Evolutionary conservation across 257 asterid species (phyloP), one percentile per base, ranked within the genome.

Genomic region (Primulina tabacum): DNA sequence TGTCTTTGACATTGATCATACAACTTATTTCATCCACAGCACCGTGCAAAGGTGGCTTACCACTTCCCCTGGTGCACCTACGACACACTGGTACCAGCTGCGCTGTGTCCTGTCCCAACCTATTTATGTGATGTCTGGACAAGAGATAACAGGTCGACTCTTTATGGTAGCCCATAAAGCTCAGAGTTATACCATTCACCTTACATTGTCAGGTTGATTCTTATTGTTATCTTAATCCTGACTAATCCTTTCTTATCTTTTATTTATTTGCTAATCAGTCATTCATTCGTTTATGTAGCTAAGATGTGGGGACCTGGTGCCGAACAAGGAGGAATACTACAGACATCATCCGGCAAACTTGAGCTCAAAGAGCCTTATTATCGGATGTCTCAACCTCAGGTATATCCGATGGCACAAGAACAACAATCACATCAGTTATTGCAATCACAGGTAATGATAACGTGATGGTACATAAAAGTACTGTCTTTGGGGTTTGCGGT

Each of bases 41-140:
- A 78, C 90, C 14, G 97, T 94, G 33, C 97, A 82, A 75, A 83
- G 99, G 82, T 94, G 97, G 97, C 90, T 94, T 70, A 89, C 87
- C 72, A 94, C 99, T 66, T 94, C 96, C 73, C 99, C 99, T 47
- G 98, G 99, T 43, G 89, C 97, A 10, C 96, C 93, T 34, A 94
- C 97, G 47, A 94, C 99, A 3, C 99, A 94, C 75, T 94, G 99
- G 99, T 94, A 94, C 80, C 99, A 94, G 78, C 88, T 94, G 66
- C 95, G 99, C n/a, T 94, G 99, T 75, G 97, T 94, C 68, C 80
- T 94, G 28, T 56, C 92, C 64, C 99, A 94, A 77, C 99, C 99
- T 33, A 82, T 94, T 68, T 94, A 94, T 71, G 99, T 91, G 67
- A 94, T 91, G 98, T 90, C 95, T 52, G 99, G 97, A 63, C 99